A percentile compares a stretch with the other conserved stretches of the same genome.
Evolutionary conservation across 148 eudicot species (phyloP).

Genomic region (Euryodendron excelsum): DNA sequence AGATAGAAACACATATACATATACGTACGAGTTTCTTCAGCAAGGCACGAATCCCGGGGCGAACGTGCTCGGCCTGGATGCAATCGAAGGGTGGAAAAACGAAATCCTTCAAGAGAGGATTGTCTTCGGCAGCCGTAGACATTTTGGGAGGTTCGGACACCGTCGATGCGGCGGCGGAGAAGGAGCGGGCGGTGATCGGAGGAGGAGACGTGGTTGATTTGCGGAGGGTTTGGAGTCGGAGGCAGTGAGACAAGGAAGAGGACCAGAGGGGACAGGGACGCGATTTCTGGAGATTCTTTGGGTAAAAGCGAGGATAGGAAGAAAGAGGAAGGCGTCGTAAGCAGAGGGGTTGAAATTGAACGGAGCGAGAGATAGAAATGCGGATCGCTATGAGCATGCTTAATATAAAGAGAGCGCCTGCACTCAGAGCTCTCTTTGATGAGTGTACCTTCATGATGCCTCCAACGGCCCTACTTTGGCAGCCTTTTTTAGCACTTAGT

Average conservation of each 20-base stretch:
- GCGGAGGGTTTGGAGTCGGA: slow-evolving; percentile 18
- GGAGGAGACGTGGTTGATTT: slow-evolving; percentile 5
- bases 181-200: slow-evolving; percentile 5
- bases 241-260: slow-evolving; percentile 66
- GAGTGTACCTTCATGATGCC: no score
- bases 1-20: not conserved
- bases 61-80: slow-evolving; percentile 68
- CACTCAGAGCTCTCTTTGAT: no score
- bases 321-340: slow-evolving; percentile 10
- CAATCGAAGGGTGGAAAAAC: slow-evolving; percentile 85
- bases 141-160: not conserved
- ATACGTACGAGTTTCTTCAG: slow-evolving; percentile 50
- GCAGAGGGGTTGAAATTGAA: slow-evolving; percentile 27
- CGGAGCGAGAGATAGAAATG: slow-evolving; percentile 26
- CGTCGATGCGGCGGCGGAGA: slow-evolving; percentile 24
- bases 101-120: slow-evolving; percentile 61
- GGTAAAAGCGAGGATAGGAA: slow-evolving; percentile 14
- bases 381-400: slow-evolving; percentile 49
- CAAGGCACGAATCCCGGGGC: slow-evolving; percentile 84
- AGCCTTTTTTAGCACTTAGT: no score
- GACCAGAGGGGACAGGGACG: slow-evolving; percentile 82
- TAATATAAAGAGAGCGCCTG: not conserved
- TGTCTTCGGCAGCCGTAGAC: slow-evolving; percentile 23
- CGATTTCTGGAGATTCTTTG: slow-evolving; percentile 35
- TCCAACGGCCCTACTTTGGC: no score